Evolutionary conservation across 495 filamentous ascomycete genomes (phyloP).

Genomic region (Lophium mytilinum): DNA sequence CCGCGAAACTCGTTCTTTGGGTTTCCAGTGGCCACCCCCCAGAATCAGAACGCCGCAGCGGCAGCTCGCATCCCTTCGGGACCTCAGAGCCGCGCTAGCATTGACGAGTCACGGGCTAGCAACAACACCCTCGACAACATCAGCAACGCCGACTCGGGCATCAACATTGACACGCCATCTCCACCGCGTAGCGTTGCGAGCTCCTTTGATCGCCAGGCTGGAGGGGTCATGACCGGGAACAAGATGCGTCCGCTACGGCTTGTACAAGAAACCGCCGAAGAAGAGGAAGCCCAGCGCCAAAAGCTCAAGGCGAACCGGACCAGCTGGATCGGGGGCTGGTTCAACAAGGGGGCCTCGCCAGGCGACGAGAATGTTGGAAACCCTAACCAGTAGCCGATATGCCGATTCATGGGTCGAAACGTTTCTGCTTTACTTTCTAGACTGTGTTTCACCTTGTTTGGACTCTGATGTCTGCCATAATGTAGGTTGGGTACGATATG

Average conservation of each 20-base stretch:
- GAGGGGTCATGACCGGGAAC: constrained; percentile 58
- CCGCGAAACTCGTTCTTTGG: constrained; percentile 46
- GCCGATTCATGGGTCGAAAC: not conserved
- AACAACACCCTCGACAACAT: not conserved
- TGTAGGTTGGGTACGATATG: too few species aligned
- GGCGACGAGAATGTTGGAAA: not conserved
- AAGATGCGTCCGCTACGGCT: constrained; percentile 79
- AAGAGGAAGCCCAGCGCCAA: constrained; percentile 34
- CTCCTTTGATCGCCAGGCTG: constrained; percentile 6
- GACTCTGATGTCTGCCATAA: not conserved
- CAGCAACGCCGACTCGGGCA: not conserved
- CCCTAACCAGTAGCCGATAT: not conserved
- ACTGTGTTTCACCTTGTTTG: not conserved
- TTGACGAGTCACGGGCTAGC: constrained; percentile 3
- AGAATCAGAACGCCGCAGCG: constrained; percentile 27
- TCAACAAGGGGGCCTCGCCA: constrained; percentile 30
- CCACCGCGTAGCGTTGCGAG: constrained; percentile 22
- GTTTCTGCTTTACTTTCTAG: not conserved
- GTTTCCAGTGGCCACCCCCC: constrained; percentile 1
- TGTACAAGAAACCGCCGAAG: constrained; percentile 61
- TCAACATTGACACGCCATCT: constrained; percentile 11
- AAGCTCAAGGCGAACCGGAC: constrained; percentile 52
- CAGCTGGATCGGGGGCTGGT: constrained; percentile 55
- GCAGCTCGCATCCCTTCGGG: constrained; percentile 26
- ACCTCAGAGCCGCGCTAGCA: constrained; percentile 1